Base-by-base conservation (phyloP, 345 rosid species). In the Jatropha curcas region DNA sequence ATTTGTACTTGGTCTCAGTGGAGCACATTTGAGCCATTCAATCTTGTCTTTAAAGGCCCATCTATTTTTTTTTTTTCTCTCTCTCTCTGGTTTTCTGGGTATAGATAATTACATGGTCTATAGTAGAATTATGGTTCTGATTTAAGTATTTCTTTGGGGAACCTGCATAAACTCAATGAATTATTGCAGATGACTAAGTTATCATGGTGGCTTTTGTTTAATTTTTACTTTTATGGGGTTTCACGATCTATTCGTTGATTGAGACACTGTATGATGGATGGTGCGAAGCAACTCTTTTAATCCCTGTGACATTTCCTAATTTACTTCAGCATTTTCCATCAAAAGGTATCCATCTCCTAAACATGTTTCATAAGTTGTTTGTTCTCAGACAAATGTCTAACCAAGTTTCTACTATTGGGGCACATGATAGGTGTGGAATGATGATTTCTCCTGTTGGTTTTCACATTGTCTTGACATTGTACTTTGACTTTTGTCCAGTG, bases 401-500 rank as follows among this genome's bases (percentile, higher is more conserved):
- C 41, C 8, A 37, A 6, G 11, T 2, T 12, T 6, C 7, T 39
- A 12, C 10, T 39, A 39, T n/a, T n/a, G n/a, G n/a, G n/a, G n/a
- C n/a, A 39, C 10, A 19, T 45, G n/a, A 45, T 50, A 45, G 65
- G 31, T 48, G 22, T 14, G 48, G 41, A 73, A 30, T 55, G 28
- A 56, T 50, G 14, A 37, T 41, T n/a, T 52, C n/a, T 14, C 0
- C 3, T 5, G 50, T 10, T 41, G 27, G 45, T 16, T 41, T 46
- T 55, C 48, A 57, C 14, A 20, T 51, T 35, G 31, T 20, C 55
- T 50, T 8, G 48, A 9, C 64, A 52, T 72, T 60, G 78, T 50
- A 46, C 5, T 22, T 71, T 46, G 46, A 41, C 35, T 60, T 62
- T 55, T 50, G 71, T 46, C n/a, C n/a, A n/a, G n/a, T n/a, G n/a